These are phyloP conservation scores for Citrus trifoliata DNA, from an alignment of 345 rosid species.

Conservation along the genomic window DNA sequence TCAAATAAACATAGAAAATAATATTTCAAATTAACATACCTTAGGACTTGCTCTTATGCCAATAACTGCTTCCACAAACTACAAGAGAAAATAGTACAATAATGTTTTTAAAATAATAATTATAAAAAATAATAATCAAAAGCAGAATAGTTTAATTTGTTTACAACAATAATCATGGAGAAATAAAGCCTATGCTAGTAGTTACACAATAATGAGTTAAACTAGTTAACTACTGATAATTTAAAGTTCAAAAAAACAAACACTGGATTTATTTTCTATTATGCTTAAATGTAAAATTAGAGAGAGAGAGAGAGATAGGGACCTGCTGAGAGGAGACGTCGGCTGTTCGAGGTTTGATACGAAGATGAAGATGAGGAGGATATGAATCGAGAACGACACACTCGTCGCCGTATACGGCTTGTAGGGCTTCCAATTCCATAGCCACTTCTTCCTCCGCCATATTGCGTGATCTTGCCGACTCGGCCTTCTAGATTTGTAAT, in stretches of 20 bases:
- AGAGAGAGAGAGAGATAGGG: not conserved
- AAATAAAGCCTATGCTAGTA: not conserved
- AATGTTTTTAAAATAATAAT: not conserved
- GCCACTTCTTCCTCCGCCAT: constrained; percentile 60
- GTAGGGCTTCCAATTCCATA: constrained; percentile 75
- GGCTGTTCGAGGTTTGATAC: constrained; percentile 80
- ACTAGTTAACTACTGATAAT: not conserved
- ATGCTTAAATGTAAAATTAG: not conserved
- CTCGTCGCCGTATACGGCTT: constrained; percentile 74
- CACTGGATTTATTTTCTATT: not conserved
- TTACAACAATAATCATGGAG: not conserved
- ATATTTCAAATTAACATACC: constrained; percentile 31
- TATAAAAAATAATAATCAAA: not conserved
- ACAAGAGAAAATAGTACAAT: constrained; percentile 16
- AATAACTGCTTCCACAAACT: constrained; percentile 89
- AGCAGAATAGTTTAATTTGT: not conserved
- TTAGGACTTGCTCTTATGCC: constrained; percentile 51
- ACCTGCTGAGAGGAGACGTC: constrained; percentile 95
- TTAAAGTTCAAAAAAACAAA: not conserved
- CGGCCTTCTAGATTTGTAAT: not conserved
- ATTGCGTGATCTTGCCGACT: not conserved
- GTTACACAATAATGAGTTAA: not conserved
- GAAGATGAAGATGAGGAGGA: constrained; percentile 73
- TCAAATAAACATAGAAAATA: not conserved
- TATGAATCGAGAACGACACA: constrained; percentile 50